Evolutionary conservation across 2,329 filamentous ascomycete species (phyloP), one percentile per base, ranked within the genome.

Genomic region (Colletotrichum salicis): DNA sequence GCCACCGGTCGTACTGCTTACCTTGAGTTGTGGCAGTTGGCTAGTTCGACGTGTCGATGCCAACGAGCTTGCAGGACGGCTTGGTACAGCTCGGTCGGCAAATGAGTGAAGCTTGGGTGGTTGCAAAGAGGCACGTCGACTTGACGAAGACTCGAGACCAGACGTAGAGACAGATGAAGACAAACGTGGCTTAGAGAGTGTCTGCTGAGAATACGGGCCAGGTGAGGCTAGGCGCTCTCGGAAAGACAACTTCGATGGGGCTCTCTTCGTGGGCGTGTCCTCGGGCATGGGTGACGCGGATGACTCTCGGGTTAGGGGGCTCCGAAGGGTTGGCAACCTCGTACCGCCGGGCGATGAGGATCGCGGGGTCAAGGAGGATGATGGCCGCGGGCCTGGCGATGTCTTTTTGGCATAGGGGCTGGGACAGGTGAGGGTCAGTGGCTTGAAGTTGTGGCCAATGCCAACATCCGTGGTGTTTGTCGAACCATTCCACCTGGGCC

Each of bases 401-500:
- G 84, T 83, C 59, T 76, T 82, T 76, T 84, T 88, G 5, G 86
- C 80, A 72, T 89, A 89, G 0, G 89, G 87, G 73, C 87, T 90
- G 0, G 90, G 89, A 1, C 89, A 89, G 7, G 88, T 90, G 56
- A 89, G 81, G 45, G 82, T 88, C 12, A 92, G 81, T 12, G 91
- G 89, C 76, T 89, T 92, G 82, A 90, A 92, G 78, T 90, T 89
- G 79, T 93, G 91, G 31, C 91, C 90, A n/a, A 89, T 88, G 37
- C 92, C 87, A n/a, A 90, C 84, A 72, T 90, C 87, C 7, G 83
- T 83, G 5, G 89, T 87, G 76, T 92, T 94, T 6, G 90, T 89
- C 35, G 91, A 93, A 12, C 77, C 78, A 77, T 91, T 96, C 94
- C 94, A 96, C 70, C 90, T 88, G 4, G 94, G 94, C 62, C 92